Base-by-base conservation (phyloP, 2,329 filamentous ascomycete species). In the Trichoderma arundinaceum region DNA sequence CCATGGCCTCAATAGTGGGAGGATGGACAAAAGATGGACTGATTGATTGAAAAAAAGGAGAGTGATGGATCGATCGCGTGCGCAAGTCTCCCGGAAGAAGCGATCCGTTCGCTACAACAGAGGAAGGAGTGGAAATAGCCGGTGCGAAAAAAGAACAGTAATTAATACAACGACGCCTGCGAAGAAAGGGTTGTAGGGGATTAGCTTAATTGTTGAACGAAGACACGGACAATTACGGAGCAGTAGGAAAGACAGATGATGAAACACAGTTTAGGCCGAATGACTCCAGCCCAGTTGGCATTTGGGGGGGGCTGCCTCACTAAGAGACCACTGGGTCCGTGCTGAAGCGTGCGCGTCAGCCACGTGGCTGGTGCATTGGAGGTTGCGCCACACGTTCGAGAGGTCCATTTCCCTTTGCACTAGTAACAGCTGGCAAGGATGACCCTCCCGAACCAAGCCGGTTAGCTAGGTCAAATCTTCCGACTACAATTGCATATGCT, bases 1-100 rank as follows among this genome's bases (percentile, higher is more conserved):
- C 89, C 89, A 92, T 92, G 69, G 65, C 35, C 76, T 56, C 66
- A 68, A 38, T 7, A 28, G 17, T 65, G 28, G 19, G 48, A 22
- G 13, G 22, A 33, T 8, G 17, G 15, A 28, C 9, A 13, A 38
- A 38, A 19, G 52, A 54, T 28, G 35, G 39, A 17, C 32, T 28
- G 39, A 32, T 7, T 35, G 8, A 41, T 6, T 3, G 8, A 10
- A 35, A 7, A 5, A 39, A 52, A 65, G 58, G 62, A 66, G 61
- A 68, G 66, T 69, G 65, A 71, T 71, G 68, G 70, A 70, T 44
- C 28, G 60, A 56, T 65, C 63, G 61, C 61, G 61, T 64, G 61
- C 49, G 49, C 49, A n/a, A 51, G 33, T 32, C 15, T 38, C 9
- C 8, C 6, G 3, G 28, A 35, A 3, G 13, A 51, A 62, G 41